Conservation (phyloP, 2,329 filamentous ascomycete species). For the Colletotrichum sp. region DNA sequence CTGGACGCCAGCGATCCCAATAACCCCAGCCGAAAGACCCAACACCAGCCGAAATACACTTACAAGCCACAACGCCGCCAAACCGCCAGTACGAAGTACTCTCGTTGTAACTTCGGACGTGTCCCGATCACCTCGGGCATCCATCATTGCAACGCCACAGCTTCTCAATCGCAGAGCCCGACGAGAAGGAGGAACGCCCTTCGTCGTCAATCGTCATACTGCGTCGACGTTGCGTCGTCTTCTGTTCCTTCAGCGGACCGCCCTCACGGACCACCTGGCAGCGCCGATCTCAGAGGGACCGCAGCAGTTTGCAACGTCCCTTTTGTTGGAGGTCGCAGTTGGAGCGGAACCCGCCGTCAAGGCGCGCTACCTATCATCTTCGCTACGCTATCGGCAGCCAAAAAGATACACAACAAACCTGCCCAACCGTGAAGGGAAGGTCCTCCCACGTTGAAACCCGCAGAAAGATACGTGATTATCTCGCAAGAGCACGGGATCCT, state of each 20-base stretch:
- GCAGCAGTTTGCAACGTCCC: background rate
- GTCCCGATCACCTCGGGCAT: background rate
- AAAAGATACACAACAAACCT: background rate
- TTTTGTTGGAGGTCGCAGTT: background rate
- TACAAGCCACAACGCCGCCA: background rate
- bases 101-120: background rate
- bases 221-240: background rate
- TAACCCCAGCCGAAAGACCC: background rate
- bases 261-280: background rate
- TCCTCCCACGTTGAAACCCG: background rate
- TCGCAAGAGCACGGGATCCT: background rate
- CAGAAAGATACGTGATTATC: background rate
- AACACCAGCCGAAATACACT: background rate
- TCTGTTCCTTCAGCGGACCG: background rate
- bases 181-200: background rate
- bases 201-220: background rate
- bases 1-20: slow-evolving; percentile 13
- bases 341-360: slow-evolving; percentile 5
- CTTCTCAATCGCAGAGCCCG: background rate
- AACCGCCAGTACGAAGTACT: background rate
- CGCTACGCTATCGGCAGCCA: background rate
- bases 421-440: background rate
- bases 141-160: background rate
- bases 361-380: background rate
- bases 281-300: background rate